These are phyloP conservation scores for Articulospora tetracladia DNA, from an alignment of 495 filamentous ascomycete species.

Conservation along the genomic window DNA sequence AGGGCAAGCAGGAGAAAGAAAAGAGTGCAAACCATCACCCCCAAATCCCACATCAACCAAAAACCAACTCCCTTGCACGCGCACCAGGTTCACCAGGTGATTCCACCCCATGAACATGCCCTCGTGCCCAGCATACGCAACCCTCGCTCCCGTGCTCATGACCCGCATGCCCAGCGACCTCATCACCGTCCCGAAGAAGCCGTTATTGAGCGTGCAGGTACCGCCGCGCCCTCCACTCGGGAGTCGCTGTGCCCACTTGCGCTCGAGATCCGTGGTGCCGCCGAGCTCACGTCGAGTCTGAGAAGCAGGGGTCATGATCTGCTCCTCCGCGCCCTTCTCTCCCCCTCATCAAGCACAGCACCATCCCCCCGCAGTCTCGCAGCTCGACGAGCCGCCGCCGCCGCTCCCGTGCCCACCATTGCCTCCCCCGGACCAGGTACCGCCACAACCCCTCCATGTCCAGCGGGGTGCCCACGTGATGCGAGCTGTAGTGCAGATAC, in stretches of 20 bases:
- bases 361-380: background rate
- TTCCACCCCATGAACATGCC: conserved; percentile 36
- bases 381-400: background rate
- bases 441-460: conserved; percentile 51
- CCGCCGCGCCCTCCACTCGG: conserved; percentile 46
- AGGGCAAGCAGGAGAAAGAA: background rate
- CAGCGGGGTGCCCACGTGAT: conserved; percentile 45
- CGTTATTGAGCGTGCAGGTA: conserved; percentile 72
- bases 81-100: conserved; percentile 67
- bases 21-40: background rate
- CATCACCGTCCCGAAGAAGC: conserved; percentile 62
- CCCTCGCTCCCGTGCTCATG: conserved; percentile 38
- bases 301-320: background rate
- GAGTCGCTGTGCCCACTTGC: background rate
- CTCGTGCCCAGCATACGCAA: conserved; percentile 14
- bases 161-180: conserved; percentile 55
- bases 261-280: conserved; percentile 25
- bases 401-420: background rate
- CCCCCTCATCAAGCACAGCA: too few species aligned
- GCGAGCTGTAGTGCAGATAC: conserved; percentile 39
- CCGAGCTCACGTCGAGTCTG: background rate
- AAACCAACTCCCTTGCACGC: conserved; percentile 43
- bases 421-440: conserved; percentile 54
- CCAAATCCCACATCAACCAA: conserved; percentile 73
- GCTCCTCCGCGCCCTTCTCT: background rate